Conservation (phyloP, 345 rosid genomes). For the Boechera divaricarpa region DNA sequence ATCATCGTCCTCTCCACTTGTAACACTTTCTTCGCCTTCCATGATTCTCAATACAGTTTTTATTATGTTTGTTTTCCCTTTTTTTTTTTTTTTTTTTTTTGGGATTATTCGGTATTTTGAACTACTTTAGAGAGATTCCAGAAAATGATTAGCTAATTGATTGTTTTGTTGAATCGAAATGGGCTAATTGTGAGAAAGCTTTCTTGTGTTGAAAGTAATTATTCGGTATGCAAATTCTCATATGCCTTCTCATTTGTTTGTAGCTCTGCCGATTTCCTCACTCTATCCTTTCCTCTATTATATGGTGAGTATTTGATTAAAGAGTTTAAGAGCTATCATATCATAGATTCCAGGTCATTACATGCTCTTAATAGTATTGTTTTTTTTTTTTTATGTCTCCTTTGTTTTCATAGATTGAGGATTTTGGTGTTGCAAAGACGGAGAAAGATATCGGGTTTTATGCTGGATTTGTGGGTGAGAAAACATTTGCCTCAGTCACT, state of each 20-base stretch:
- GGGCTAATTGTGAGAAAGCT: constrained; percentile 14
- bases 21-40: constrained; percentile 31
- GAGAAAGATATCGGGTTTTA: constrained; percentile 91
- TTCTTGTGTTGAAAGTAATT: constrained; percentile 37
- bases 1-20: constrained; percentile 71
- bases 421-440: constrained; percentile 71
- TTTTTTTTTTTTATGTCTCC: background rate
- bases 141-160: background rate
- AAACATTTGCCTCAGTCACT: background rate
- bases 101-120: background rate
- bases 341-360: background rate
- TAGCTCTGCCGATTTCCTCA: constrained; percentile 86
- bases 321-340: background rate
- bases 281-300: constrained; percentile 89
- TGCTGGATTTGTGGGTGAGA: constrained; percentile 90
- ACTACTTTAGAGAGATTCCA: background rate
- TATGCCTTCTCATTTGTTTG: constrained; percentile 24
- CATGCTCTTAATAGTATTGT: background rate
- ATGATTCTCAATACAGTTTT: background rate
- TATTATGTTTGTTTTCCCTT: too few species aligned
- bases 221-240: constrained; percentile 13
- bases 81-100: background rate
- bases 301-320: constrained; percentile 63
- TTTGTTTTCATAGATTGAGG: constrained; percentile 59
- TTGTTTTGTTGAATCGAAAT: background rate